Evolutionary conservation across 23 red algal species (phyloP).

Genomic region (Chondrus crispus): DNA sequence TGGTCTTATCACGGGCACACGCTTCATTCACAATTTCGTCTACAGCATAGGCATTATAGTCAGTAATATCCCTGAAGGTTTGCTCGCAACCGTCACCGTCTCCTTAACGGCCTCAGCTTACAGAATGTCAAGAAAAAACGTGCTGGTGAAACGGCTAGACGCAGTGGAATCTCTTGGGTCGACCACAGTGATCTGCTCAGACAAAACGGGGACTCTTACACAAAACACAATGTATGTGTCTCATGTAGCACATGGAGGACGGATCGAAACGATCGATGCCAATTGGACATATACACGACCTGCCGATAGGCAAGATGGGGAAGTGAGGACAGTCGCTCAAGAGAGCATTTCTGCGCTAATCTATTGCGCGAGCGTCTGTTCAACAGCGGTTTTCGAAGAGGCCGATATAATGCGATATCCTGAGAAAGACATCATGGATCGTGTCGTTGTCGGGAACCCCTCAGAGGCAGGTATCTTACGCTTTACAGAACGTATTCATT

Average conservation of each 20-base stretch:
- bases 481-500: slow-evolving; percentile 66
- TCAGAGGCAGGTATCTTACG: slow-evolving; percentile 80
- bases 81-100: slow-evolving; percentile 71
- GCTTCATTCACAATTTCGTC: slow-evolving; percentile 58
- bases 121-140: slow-evolving; percentile 72
- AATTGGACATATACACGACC: neutral
- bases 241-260: slow-evolving; percentile 54
- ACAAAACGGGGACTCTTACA: slow-evolving; percentile 97
- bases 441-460: slow-evolving; percentile 61
- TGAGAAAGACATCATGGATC: neutral
- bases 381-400: slow-evolving; percentile 43
- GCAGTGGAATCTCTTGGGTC: slow-evolving; percentile 87
- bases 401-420: neutral
- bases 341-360: slow-evolving; percentile 13
- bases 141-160: slow-evolving; percentile 66
- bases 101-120: slow-evolving; percentile 64
- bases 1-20: slow-evolving; percentile 16
- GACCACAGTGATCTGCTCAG: slow-evolving; percentile 80
- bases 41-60: slow-evolving; percentile 71
- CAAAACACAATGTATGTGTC: slow-evolving; percentile 80
- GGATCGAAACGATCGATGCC: slow-evolving; percentile 1
- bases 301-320: neutral
- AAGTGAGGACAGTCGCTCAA: neutral
- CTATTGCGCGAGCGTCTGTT: slow-evolving; percentile 53
- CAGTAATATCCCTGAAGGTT: slow-evolving; percentile 82